Base-by-base conservation (phyloP, 257 asterid genomes). In the Solanum virginianum region DNA sequence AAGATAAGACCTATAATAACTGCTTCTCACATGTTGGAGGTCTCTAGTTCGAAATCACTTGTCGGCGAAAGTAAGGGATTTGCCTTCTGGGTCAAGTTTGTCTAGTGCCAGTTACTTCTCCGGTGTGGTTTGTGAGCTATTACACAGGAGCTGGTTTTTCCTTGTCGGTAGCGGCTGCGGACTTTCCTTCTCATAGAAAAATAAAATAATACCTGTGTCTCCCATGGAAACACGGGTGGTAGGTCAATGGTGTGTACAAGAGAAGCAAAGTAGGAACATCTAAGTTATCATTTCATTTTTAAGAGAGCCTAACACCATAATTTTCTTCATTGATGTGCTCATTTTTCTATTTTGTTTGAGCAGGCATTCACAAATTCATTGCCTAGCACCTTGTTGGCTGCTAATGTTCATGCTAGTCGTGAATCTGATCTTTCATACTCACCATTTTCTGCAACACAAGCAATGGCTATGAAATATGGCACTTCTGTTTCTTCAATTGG, bases 391-490 rank as follows among this genome's bases (percentile, higher is more conserved):
- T 85, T 90, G 88, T 84, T 90, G 91, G 85, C 93, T 17, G 90
- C 94, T 87, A 95, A 89, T 84, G 89, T 80, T 75, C 92, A 91
- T 43, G 89, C 95, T 54, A 89, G 89, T 80, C 90, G 97, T 80
- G 98, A 95, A 86, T 85, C 94, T 82, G 98, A 95, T 86, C 88
- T 91, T 84, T 92, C 91, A 69, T 89, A 92, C 90, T 90, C 94
- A 7, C 94, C 88, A 9, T 94, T 91, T 88, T 88, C 94, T 36
- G 81, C 85, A 60, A 80, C 92, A 24, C 97, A 91, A 88, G 88
- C 94, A 70, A 83, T 87, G 91, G 89, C 95, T 70, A 18, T 92
- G 29, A 89, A 92, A 85, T 94, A 90, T 88, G 97, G 92, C 45
- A 91, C 84, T 88, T 55, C 94, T 20, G 91, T 83, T 49, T 91